phyloP scores from a whole-genome alignment of 148 eudicot species.

The Nyssa sinensis region DNA sequence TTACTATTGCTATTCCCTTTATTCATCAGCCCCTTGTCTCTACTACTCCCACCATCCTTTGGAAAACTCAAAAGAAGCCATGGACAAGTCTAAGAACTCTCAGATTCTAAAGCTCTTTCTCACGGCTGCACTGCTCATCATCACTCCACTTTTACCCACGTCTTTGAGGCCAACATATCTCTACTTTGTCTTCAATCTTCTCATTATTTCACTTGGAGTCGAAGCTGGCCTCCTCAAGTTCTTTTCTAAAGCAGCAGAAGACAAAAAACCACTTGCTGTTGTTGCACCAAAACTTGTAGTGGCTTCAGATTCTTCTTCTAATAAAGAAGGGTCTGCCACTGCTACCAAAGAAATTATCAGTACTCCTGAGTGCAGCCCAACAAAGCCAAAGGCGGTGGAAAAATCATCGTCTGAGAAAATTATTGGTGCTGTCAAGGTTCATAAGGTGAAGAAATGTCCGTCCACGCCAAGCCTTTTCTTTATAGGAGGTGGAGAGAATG shows the following conservation, averaged over 20 bases:
- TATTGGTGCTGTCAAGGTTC: neutral
- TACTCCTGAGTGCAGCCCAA: neutral
- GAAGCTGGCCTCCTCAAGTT: constrained; percentile 57
- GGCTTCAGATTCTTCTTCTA: neutral
- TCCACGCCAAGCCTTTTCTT: constrained; percentile 50
- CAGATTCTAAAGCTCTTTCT: constrained; percentile 43
- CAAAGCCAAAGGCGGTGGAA: constrained; percentile 17
- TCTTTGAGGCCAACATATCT: constrained; percentile 42
- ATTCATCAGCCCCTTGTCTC: constrained; percentile 8
- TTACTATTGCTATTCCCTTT: neutral
- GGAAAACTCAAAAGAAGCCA: neutral
- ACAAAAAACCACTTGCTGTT: constrained; percentile 9
- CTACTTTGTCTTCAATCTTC: constrained; percentile 53
- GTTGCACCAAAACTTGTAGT: too few relatives aligned
- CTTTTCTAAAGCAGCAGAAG: constrained; percentile 24
- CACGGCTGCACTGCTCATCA: constrained; percentile 34
- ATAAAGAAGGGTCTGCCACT: neutral
- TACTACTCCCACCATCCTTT: neutral
- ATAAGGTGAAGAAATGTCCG: constrained; percentile 39
- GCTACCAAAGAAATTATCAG: neutral
- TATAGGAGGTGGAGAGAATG: constrained; percentile 31
- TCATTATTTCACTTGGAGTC: constrained; percentile 44
- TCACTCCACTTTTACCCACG: constrained; percentile 47
- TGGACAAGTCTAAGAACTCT: constrained; percentile 34
- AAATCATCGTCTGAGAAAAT: constrained; percentile 33